Conservation (phyloP, 2,329 filamentous ascomycete species). For the Neonectria sp. region DNA sequence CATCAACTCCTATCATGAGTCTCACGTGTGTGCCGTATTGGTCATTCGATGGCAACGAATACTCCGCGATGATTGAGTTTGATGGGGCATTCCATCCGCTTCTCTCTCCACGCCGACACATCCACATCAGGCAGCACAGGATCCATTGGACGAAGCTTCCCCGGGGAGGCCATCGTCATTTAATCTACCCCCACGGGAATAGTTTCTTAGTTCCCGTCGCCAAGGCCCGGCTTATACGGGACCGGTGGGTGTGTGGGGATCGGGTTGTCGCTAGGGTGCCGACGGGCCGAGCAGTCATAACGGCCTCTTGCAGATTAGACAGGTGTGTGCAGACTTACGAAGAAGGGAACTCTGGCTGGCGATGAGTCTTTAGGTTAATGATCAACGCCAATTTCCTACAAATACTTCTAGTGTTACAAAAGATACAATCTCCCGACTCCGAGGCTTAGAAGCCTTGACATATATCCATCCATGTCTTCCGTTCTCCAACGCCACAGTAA, state of each 20-base stretch:
- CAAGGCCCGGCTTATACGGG: slow-evolving; percentile 7
- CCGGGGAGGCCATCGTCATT: background rate
- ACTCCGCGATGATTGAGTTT: background rate
- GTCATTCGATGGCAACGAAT: background rate
- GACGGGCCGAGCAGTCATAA: background rate
- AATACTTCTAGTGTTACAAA: background rate
- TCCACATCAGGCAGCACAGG: too few relatives aligned
- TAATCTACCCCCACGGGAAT: background rate
- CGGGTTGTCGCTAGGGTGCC: slow-evolving; percentile 10
- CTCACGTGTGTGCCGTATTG: background rate
- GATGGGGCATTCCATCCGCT: background rate
- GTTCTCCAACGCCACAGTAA: slow-evolving; percentile 25
- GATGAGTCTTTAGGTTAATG: too few relatives aligned
- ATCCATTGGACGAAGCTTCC: background rate
- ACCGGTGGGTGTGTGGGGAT: slow-evolving; percentile 16
- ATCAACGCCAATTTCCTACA: background rate
- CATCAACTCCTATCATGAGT: background rate
- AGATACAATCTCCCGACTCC: slow-evolving; percentile 34
- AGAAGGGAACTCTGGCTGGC: background rate
- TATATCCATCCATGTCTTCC: background rate
- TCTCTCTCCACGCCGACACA: background rate
- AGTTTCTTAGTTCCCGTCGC: slow-evolving; percentile 8
- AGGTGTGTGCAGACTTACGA: background rate
- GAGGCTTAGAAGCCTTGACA: slow-evolving; percentile 16
- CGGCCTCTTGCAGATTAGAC: too few relatives aligned